Base-by-base conservation (phyloP, 176 grass and related monocot genomes). In the Pontederia paniculata region DNA sequence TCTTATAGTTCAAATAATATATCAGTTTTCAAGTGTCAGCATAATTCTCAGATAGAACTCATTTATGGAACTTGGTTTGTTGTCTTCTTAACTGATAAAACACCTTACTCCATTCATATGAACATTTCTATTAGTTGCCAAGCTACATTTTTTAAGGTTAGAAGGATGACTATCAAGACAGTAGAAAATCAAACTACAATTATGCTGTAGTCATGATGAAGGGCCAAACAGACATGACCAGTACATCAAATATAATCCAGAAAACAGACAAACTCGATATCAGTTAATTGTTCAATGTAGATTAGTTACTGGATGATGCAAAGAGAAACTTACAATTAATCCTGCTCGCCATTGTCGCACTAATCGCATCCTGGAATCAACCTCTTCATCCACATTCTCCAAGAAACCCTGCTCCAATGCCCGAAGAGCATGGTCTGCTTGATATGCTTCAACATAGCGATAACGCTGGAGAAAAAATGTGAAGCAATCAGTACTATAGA, bases 401-500 rank as follows among this genome's bases (percentile, higher is more conserved):
- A 87, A 17, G 68, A 22, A 52, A 17, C 44, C 81, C 68, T 81
- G 71, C 68, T 97, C 93, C 63, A 88, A 63, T 63, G 41, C 84
- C 54, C 68, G 77, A 77, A 97, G 72, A 63, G 37, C 55, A 57
- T 42, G 73, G 79, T 97, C 72, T 69, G 84, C 86, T 68, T 77
- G 69, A 75, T 84, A 91, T 76, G 86, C 93, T 72, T 97, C 93
- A 58, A 57, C 67, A 70, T 84, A 97, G 55, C 80, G 72, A 77
- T 73, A 81, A 45, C 83, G 75, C 93, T 97, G 56, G n/a, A 53
- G 9, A 78, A 28, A 79, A 73, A 62, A 80, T 12, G 47, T 13
- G 70, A 65, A 67, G 11, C 76, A 53, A 41, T 10, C 54, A 28
- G 52, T 61, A 64, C 9, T 21, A 25, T 9, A 60, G 56, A 65